Evolutionary conservation across 192 early-diverging fungal species (phyloP).

Genomic region (Coemansia sp.): DNA sequence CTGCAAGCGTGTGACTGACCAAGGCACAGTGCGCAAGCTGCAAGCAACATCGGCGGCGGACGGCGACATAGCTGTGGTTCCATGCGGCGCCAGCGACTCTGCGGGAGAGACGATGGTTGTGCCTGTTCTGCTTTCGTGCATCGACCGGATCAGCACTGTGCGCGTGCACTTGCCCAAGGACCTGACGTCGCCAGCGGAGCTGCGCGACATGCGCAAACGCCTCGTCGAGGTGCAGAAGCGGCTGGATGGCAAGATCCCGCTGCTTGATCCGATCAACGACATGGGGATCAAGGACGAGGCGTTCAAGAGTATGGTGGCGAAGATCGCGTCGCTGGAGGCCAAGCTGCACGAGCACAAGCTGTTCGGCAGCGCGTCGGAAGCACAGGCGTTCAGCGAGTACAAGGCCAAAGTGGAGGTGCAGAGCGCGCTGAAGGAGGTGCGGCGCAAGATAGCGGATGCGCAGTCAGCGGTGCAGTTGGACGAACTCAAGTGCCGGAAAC

Average conservation of each 20-base stretch:
- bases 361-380: constrained; percentile 56
- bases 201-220: constrained; percentile 62
- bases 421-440: constrained; percentile 63
- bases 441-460: constrained; percentile 72
- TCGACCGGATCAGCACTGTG: constrained; percentile 73
- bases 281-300: constrained; percentile 81
- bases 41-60: constrained; percentile 24
- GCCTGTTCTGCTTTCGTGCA: constrained; percentile 69
- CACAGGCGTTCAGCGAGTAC: constrained; percentile 62
- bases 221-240: constrained; percentile 70
- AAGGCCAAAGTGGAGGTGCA: constrained; percentile 62
- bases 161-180: constrained; percentile 74
- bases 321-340: constrained; percentile 70
- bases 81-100: constrained; percentile 51
- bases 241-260: constrained; percentile 74
- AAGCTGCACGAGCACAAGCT: constrained; percentile 66
- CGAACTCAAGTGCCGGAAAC: constrained; percentile 85
- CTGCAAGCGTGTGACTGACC: constrained; percentile 56
- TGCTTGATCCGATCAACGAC: constrained; percentile 85
- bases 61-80: constrained; percentile 40
- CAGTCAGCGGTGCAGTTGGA: constrained; percentile 87
- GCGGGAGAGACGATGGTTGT: constrained; percentile 67
- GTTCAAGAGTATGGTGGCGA: constrained; percentile 72
- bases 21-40: constrained; percentile 11
- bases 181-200: constrained; percentile 57